A percentile compares a stretch with the other conserved stretches of the same genome.
phyloP scores from a whole-genome alignment of 345 rosid species.

The Geranium rotundifolium region DNA sequence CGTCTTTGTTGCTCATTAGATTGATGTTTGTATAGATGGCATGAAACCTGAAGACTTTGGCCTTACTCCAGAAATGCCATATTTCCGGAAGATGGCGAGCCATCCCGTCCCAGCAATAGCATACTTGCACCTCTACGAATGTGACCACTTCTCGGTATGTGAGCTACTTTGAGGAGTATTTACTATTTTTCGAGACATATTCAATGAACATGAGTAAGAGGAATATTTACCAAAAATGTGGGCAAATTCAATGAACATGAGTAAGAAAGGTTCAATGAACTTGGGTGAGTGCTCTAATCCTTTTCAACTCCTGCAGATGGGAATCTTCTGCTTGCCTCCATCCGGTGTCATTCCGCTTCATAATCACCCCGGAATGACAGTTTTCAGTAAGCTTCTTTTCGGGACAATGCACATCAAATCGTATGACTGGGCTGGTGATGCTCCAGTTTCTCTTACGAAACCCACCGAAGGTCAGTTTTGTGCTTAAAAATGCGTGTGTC shows the following conservation, averaged over 20 bases:
- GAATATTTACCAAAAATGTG: too few species aligned
- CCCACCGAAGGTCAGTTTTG: conserved; percentile 23
- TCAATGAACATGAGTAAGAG: too few species aligned
- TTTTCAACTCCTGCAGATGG: conserved; percentile 46
- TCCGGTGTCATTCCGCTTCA: conserved; percentile 84
- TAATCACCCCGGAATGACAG: conserved; percentile 96
- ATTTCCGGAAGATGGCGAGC: conserved; percentile 13
- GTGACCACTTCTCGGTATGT: conserved; percentile 65
- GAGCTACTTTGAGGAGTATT: not conserved
- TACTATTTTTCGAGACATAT: too few species aligned
- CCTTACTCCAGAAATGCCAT: conserved; percentile 41
- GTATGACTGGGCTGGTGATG: conserved; percentile 62
- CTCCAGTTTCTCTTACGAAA: conserved; percentile 11
- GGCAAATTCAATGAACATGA: too few species aligned
- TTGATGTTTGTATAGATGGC: conserved; percentile 34
- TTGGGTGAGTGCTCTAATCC: not conserved
- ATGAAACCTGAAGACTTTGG: conserved; percentile 54
- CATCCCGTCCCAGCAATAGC: conserved; percentile 32
- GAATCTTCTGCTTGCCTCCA: conserved; percentile 89
- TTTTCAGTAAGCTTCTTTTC: too few species aligned
- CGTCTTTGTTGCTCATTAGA: too few species aligned
- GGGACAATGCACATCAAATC: conserved; percentile 96
- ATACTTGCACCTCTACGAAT: conserved; percentile 48
- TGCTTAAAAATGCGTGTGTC: too few species aligned
- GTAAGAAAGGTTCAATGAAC: too few species aligned